Base-by-base conservation (phyloP, 1,284 basidiomycete genomes). In the Cutaneotrichosporon cutaneum region DNA sequence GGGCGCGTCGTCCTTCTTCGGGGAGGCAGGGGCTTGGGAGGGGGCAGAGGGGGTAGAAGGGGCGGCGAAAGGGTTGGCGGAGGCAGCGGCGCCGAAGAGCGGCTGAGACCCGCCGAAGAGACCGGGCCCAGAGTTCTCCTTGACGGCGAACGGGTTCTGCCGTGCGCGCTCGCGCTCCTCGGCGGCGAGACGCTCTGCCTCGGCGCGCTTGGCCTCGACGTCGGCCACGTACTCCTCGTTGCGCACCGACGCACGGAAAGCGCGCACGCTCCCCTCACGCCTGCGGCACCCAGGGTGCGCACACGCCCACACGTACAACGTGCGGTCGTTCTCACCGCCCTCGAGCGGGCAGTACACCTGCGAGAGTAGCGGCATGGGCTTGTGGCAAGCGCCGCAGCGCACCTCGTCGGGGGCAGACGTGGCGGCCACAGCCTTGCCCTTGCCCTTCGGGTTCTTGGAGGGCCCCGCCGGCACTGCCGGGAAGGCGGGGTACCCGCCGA, bases 341-440 rank as follows among this genome's bases (percentile, higher is more conserved):
- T 79, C 79, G 10, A 77, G 72, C 11, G 80, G 80, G 58, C 76
- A 78, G 63, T 80, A 81, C 3, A 80, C 75, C 64, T 81, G 80
- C 5, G 76, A 67, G 13, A 81, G 64, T 1, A 81, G 72, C 1
- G 79, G 79, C 30, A 79, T 77, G 4, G 72, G 61, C 11, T 67
- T 27, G 24, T 72, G 67, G 62, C 78, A 80, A 3, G 71, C 54
- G 35, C 69, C 69, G 59, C 80, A 81, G 36, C 57, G 67, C 48
- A 77, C 65, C 10, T 62, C 62, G 13, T 62, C 55, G 3, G 76
- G 72, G 0, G 66, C 54, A 4, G 58, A 35, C 4, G 67, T 39
- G 10, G 65, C 59, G 13, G 54, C n/a, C 6, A 18, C 35, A 35
- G 45, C 47, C 30, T 22, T 30, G 13, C 39, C 55, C 42, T 32